Percentiles rank a stretch among this genome's conserved stretches.
Evolutionary conservation across 1,284 basidiomycete species (phyloP).

Genomic region (Fomes fomentarius): DNA sequence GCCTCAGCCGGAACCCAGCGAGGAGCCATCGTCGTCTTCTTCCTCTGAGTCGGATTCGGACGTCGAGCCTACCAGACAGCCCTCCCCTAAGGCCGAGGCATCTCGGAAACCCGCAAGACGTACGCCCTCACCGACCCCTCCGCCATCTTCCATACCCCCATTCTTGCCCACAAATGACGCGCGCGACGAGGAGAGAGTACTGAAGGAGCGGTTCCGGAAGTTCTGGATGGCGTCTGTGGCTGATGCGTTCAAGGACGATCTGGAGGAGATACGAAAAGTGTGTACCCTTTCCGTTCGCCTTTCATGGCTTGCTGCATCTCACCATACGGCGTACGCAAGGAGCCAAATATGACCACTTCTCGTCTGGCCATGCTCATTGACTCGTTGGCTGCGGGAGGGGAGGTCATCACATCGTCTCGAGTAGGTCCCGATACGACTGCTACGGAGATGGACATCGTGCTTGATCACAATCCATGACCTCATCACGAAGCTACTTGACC

Average conservation of each 20-base stretch:
- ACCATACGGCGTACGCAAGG: slow-evolving; percentile 43
- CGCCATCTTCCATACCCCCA: slow-evolving; percentile 49
- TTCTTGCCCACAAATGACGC: slow-evolving; percentile 45
- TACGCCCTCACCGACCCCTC: slow-evolving; percentile 58
- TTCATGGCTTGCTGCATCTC: neutral
- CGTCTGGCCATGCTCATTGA: slow-evolving; percentile 74
- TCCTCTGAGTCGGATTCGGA: slow-evolving; percentile 19
- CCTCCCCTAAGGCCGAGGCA: slow-evolving; percentile 7
- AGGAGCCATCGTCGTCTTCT: slow-evolving; percentile 18
- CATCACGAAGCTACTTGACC: no score
- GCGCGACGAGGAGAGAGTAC: slow-evolving; percentile 45
- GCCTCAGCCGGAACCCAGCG: slow-evolving; percentile 11
- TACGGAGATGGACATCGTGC: slow-evolving; percentile 57
- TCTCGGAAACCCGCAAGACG: slow-evolving; percentile 15
- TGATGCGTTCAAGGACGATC: slow-evolving; percentile 77
- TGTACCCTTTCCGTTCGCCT: slow-evolving; percentile 12
- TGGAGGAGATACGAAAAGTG: slow-evolving; percentile 78
- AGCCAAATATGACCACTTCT: slow-evolving; percentile 68
- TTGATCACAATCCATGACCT: slow-evolving; percentile 28
- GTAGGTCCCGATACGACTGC: slow-evolving; percentile 31
- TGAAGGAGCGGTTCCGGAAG: slow-evolving; percentile 70
- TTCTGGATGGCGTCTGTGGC: slow-evolving; percentile 83
- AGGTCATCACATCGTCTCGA: slow-evolving; percentile 58
- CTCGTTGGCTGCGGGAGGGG: slow-evolving; percentile 75
- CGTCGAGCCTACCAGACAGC: slow-evolving; percentile 14